Conservation (phyloP, 805 yeast genomes). For the Lachancea mirantina region DNA sequence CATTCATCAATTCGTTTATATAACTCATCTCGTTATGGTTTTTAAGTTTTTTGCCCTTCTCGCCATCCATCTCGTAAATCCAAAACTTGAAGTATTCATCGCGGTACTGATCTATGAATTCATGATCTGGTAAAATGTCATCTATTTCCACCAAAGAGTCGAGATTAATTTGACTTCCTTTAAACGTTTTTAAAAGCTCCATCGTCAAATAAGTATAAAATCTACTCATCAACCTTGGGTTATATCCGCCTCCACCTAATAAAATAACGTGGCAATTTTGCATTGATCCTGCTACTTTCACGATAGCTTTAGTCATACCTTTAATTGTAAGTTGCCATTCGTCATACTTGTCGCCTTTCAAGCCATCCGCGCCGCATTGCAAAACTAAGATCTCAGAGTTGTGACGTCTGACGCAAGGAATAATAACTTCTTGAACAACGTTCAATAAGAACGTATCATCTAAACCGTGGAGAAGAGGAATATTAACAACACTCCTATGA, state of each 20-base stretch:
- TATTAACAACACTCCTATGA: conserved; percentile 40
- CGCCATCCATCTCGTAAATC: conserved; percentile 33
- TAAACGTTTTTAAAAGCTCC: conserved; percentile 12
- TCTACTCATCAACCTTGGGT: conserved; percentile 52
- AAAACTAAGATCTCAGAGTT: conserved; percentile 50
- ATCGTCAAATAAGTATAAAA: conserved; percentile 42
- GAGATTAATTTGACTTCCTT: conserved; percentile 1
- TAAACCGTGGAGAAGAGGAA: conserved; percentile 54
- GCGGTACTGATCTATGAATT: conserved; percentile 36
- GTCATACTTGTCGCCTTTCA: conserved; percentile 51
- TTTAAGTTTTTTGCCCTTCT: conserved; percentile 27
- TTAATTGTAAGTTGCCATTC: conserved; percentile 64
- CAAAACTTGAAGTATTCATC: conserved; percentile 44
- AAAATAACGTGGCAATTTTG: conserved; percentile 28
- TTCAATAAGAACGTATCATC: conserved; percentile 37
- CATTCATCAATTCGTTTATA: conserved; percentile 8
- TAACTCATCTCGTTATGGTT: conserved; percentile 24
- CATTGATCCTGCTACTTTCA: conserved; percentile 18
- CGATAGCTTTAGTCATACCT: conserved; percentile 38
- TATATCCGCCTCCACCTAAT: conserved; percentile 77
- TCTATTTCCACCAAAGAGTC: conserved; percentile 13
- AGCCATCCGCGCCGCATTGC: conserved; percentile 72
- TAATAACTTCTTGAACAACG: conserved; percentile 36
- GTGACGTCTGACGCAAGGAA: conserved; percentile 35
- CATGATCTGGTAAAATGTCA: conserved; percentile 49